Evolutionary conservation across 176 grass and related monocot species (phyloP).

Genomic region (Eleusine coracana): DNA sequence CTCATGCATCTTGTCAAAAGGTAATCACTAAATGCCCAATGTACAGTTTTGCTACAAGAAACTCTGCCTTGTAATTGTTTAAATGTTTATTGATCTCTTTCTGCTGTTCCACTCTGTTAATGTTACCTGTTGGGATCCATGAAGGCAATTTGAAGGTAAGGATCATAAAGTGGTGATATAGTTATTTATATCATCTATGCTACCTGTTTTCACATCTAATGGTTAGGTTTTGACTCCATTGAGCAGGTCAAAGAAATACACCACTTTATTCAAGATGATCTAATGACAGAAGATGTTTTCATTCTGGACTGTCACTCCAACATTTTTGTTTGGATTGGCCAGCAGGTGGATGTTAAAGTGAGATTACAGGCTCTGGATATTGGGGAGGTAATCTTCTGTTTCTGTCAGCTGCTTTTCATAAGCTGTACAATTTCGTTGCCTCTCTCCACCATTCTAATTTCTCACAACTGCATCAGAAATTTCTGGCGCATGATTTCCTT

Average conservation of each 20-base stretch:
- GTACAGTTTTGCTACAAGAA: conserved; percentile 12
- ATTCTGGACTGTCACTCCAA: conserved; percentile 74
- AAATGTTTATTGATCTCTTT: conserved; percentile 42
- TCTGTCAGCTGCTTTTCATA: conserved; percentile 22
- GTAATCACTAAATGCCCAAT: conserved; percentile 42
- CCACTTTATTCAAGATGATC: conserved; percentile 90
- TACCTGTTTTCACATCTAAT: conserved; percentile 18
- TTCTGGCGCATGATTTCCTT: conserved; percentile 73
- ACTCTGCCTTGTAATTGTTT: conserved; percentile 2
- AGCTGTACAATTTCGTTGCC: conserved; percentile 1
- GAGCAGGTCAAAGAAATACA: conserved; percentile 80
- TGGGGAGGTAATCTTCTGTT: conserved; percentile 61
- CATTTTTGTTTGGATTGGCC: conserved; percentile 87
- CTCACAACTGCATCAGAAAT: conserved; percentile 69
- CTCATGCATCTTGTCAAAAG: conserved; percentile 73
- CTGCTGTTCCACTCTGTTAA: conserved; percentile 18
- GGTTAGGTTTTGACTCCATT: conserved; percentile 27
- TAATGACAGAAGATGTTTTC: conserved; percentile 95
- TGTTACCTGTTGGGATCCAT: conserved; percentile 32
- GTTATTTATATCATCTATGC: neutral
- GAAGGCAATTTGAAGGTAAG: conserved; percentile 70
- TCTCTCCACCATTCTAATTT: conserved; percentile 14
- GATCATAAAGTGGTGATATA: conserved; percentile 13
- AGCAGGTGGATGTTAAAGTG: conserved; percentile 76
- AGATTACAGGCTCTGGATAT: conserved; percentile 76